A percentile compares a stretch with the other conserved stretches of the same genome.
phyloP scores from a whole-genome alignment of 2,329 filamentous ascomycete species.

The Colletotrichum acutatum region DNA sequence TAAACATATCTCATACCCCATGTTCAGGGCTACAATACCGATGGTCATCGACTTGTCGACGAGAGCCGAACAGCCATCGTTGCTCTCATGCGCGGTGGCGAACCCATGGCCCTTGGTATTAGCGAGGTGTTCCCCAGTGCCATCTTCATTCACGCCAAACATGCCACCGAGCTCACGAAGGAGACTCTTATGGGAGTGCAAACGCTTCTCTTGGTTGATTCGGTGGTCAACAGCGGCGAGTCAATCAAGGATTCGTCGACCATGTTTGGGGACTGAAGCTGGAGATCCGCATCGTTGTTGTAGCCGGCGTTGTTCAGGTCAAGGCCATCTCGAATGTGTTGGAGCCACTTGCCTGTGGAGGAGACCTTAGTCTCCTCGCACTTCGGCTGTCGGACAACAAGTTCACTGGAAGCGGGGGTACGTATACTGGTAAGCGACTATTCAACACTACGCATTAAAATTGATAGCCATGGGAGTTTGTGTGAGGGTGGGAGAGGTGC shows the following conservation, averaged over 20 bases:
- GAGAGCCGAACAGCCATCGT: slow-evolving; percentile 57
- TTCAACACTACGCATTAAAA: slow-evolving; percentile 60
- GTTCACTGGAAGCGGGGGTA: slow-evolving; percentile 61
- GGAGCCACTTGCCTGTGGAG: slow-evolving; percentile 35
- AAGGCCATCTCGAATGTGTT: slow-evolving; percentile 39
- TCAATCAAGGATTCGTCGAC: slow-evolving; percentile 59
- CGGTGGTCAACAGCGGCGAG: slow-evolving; percentile 68
- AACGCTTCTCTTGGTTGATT: slow-evolving; percentile 67
- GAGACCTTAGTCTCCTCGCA: slow-evolving; percentile 56
- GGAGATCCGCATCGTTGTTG: slow-evolving; percentile 59
- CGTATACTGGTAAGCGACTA: slow-evolving; percentile 69
- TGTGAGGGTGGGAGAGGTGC: no score
- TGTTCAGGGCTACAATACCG: slow-evolving; percentile 58
- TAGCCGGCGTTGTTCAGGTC: slow-evolving; percentile 65
- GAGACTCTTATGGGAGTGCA: slow-evolving; percentile 51
- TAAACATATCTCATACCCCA: slow-evolving; percentile 61
- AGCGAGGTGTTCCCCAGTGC: slow-evolving; percentile 62
- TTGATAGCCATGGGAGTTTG: neutral
- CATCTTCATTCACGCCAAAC: slow-evolving; percentile 59
- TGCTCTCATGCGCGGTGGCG: slow-evolving; percentile 71
- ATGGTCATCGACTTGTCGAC: slow-evolving; percentile 62
- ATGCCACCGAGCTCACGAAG: slow-evolving; percentile 52
- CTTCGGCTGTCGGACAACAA: slow-evolving; percentile 67
- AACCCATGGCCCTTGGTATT: slow-evolving; percentile 50
- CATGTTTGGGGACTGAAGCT: slow-evolving; percentile 54